A percentile compares a stretch with the other conserved stretches of the same genome.
These are phyloP conservation scores for Hydrangea macrophylla DNA, from an alignment of 148 eudicot species.

Conservation along the genomic window DNA sequence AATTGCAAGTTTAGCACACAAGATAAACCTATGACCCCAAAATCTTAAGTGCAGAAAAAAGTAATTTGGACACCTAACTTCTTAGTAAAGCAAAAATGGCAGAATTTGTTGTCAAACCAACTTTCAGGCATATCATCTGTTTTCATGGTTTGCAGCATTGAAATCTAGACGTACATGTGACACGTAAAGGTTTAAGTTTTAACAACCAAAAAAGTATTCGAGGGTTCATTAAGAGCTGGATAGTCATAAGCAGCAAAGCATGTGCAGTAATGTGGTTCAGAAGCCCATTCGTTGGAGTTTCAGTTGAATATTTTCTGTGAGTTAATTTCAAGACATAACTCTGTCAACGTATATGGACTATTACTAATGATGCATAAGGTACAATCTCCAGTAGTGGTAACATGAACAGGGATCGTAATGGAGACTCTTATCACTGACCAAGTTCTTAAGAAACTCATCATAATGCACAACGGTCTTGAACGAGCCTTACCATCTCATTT, in stretches of 20 bases:
- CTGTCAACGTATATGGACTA: neutral
- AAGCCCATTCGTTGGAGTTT: neutral
- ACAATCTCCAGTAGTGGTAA: neutral
- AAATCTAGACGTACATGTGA: neutral
- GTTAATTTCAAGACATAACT: neutral
- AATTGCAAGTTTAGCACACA: too few relatives aligned
- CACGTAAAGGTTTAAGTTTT: neutral
- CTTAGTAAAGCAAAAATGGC: neutral
- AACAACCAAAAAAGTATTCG: too few relatives aligned
- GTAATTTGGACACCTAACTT: neutral
- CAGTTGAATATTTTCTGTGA: neutral
- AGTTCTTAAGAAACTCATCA: slow-evolving; percentile 2
- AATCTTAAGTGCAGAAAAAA: too few relatives aligned
- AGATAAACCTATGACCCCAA: too few relatives aligned
- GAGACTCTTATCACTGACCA: neutral
- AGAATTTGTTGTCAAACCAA: neutral
- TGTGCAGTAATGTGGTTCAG: neutral
- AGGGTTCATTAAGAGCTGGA: neutral
- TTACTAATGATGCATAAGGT: neutral
- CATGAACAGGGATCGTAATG: neutral
- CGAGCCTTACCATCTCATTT: slow-evolving; percentile 85
- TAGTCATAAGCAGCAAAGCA: neutral
- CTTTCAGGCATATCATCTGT: neutral
- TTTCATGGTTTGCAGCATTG: neutral
- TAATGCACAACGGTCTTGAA: neutral